phyloP scores from a whole-genome alignment of 1,284 basidiomycete genomes.

The Meira miltonrushii region DNA sequence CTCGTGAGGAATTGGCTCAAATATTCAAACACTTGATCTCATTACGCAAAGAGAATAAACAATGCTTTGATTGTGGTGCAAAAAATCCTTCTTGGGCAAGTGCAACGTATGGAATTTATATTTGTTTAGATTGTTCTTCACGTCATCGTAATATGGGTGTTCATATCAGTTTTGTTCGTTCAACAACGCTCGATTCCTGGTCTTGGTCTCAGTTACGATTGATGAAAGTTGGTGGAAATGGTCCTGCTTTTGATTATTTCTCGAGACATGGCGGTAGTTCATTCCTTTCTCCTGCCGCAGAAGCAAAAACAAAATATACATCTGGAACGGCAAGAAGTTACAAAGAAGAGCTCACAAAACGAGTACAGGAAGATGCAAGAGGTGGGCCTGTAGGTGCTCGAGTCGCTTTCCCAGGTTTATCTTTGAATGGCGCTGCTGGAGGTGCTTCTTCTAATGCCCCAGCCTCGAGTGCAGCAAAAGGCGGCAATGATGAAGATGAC shows the following conservation, averaged over 20 bases:
- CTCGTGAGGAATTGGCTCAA: constrained; percentile 41
- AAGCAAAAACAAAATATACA: constrained; percentile 84
- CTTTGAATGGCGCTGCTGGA: not conserved
- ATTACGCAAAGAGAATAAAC: constrained; percentile 55
- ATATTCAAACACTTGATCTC: constrained; percentile 50
- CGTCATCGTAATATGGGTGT: constrained; percentile 95
- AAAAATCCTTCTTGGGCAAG: constrained; percentile 97
- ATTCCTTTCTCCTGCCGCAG: constrained; percentile 65
- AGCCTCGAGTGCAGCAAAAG: not conserved
- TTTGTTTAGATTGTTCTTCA: constrained; percentile 94
- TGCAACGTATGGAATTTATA: constrained; percentile 93
- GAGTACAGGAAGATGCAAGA: constrained; percentile 70
- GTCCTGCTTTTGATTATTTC: constrained; percentile 83
- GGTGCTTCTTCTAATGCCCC: constrained; percentile 24
- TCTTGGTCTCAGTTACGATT: constrained; percentile 81
- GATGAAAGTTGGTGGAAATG: constrained; percentile 95
- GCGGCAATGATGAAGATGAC: constrained; percentile 13
- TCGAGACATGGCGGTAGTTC: constrained; percentile 73
- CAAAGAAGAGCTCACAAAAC: constrained; percentile 80
- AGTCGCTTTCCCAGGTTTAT: constrained; percentile 44
- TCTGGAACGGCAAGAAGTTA: constrained; percentile 77
- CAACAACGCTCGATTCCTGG: constrained; percentile 96
- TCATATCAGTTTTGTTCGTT: constrained; percentile 94
- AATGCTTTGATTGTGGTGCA: constrained; percentile 93
- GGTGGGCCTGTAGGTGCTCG: constrained; percentile 39